phyloP scores from a whole-genome alignment of 2,329 filamentous ascomycete species.

The Ophioceras dolichostomum region DNA sequence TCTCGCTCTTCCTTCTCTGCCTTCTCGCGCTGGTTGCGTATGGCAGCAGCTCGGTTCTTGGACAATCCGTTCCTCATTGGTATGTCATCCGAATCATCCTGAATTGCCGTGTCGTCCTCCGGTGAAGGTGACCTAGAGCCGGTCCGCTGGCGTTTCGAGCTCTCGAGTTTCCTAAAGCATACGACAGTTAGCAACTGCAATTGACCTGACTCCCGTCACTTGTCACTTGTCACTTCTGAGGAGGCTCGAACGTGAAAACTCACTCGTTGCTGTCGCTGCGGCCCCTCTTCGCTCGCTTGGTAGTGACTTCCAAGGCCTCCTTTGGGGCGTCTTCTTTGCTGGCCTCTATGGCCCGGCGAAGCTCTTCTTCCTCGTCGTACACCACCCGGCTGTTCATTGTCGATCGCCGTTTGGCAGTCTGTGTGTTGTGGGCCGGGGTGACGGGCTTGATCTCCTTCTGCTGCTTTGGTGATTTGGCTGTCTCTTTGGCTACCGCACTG shows the following conservation, averaged over 20 bases:
- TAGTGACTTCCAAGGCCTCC: conserved; percentile 37
- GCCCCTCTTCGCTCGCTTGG: conserved; percentile 64
- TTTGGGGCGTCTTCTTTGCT: conserved; percentile 70
- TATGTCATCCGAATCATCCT: conserved; percentile 60
- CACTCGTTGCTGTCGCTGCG: conserved; percentile 93
- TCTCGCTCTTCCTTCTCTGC: conserved; percentile 65
- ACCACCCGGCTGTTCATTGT: conserved; percentile 97
- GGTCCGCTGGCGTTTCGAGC: conserved; percentile 73
- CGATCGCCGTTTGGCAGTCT: conserved; percentile 67
- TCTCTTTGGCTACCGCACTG: conserved; percentile 22
- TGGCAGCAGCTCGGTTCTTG: conserved; percentile 42
- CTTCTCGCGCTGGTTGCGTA: conserved; percentile 47
- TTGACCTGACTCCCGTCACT: not conserved
- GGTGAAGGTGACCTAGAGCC: conserved; percentile 61
- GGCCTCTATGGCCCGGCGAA: conserved; percentile 84
- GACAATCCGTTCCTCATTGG: conserved; percentile 33
- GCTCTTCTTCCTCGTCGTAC: conserved; percentile 86
- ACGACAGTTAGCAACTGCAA: conserved; percentile 10
- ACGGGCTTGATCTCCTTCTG: no score
- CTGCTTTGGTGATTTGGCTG: conserved; percentile 38
- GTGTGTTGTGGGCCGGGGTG: conserved; percentile 31
- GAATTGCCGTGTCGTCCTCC: conserved; percentile 28
- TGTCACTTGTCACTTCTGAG: no score
- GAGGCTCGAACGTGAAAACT: conserved; percentile 24
- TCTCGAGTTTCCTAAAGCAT: conserved; percentile 50